These are phyloP conservation scores for Venturia carpophila DNA, from an alignment of 2,329 filamentous ascomycete genomes.

Conservation along the genomic window DNA sequence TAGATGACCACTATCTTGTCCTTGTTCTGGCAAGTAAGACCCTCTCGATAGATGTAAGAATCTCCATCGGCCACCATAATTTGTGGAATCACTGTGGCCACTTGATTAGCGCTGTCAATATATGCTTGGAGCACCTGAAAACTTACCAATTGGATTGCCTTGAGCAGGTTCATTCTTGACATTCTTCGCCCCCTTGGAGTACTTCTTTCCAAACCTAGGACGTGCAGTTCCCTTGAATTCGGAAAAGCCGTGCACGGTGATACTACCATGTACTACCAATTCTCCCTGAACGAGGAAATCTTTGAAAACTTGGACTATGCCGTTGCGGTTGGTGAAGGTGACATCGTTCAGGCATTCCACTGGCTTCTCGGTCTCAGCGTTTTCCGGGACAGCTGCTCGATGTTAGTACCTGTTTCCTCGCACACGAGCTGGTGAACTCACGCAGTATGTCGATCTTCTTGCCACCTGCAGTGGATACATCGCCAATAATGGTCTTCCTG, in stretches of 20 bases:
- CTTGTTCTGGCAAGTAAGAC: background rate
- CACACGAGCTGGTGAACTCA: background rate
- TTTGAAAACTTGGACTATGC: background rate
- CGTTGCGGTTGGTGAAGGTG: background rate
- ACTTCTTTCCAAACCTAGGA: background rate
- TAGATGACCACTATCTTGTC: background rate
- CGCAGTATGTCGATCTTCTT: background rate
- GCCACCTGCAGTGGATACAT: background rate
- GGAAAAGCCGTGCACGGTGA: background rate
- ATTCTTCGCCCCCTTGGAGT: background rate
- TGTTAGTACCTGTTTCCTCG: background rate
- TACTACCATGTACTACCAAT: background rate
- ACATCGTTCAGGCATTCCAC: background rate
- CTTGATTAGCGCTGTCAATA: background rate
- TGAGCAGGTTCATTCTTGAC: background rate
- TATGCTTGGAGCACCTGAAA: background rate
- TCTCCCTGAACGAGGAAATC: background rate
- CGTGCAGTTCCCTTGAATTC: background rate
- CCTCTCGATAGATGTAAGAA: background rate
- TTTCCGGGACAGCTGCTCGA: background rate
- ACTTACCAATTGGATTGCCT: background rate
- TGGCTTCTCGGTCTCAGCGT: background rate
- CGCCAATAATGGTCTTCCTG: background rate
- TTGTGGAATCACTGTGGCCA: background rate
- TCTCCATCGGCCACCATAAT: background rate